Evolutionary conservation across 768 basidiomycete genomes (phyloP).

Genomic region (Tricholoma saponaceum): DNA sequence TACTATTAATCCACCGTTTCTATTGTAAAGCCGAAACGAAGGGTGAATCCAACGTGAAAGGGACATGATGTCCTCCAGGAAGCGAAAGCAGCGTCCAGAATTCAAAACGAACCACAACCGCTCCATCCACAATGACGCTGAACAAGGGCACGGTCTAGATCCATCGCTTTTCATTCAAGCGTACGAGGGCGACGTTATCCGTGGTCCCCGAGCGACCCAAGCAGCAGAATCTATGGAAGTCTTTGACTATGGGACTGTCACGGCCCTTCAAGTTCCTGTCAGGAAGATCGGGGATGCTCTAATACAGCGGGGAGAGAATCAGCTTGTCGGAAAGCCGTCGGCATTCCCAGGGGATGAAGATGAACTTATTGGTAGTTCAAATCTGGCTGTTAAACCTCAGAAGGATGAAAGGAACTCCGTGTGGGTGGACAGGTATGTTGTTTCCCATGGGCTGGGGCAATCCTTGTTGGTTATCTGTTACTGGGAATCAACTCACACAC

Average conservation of each 20-base stretch:
- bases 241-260: constrained; percentile 12
- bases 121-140: neutral
- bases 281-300: constrained; percentile 28
- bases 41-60: neutral
- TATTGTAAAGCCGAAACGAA: neutral
- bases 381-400: constrained; percentile 5
- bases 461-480: neutral
- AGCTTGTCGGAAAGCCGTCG: neutral
- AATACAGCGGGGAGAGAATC: constrained; percentile 25
- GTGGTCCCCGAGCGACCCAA: constrained; percentile 40
- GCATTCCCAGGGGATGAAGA: constrained; percentile 21
- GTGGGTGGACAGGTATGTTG: constrained; percentile 85
- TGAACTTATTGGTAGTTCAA: constrained; percentile 5
- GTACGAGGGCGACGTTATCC: constrained; percentile 71
- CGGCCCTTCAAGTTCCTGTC: neutral
- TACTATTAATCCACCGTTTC: neutral
- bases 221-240: constrained; percentile 37
- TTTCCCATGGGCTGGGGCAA: constrained; percentile 10
- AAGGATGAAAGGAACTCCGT: constrained; percentile 26
- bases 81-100: constrained; percentile 8
- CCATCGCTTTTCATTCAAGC: constrained; percentile 55
- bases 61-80: constrained; percentile 8
- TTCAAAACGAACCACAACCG: neutral
- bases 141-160: constrained; percentile 14
- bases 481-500: neutral